Base-by-base conservation (phyloP, 2,329 filamentous ascomycete genomes). In the Alternaria tenuissima region DNA sequence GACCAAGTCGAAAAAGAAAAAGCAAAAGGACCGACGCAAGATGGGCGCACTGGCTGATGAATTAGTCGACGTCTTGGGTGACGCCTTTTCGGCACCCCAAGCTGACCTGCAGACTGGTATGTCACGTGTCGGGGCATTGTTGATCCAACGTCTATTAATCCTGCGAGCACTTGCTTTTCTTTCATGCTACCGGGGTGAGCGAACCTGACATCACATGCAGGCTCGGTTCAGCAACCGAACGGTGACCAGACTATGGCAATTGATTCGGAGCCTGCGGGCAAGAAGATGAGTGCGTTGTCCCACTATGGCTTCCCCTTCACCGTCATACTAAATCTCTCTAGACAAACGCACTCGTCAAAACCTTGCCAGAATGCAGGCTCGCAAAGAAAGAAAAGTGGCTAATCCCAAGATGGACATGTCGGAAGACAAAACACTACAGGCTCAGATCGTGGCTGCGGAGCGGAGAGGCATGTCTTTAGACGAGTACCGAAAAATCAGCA, bases 1-100 rank as follows among this genome's bases (percentile, higher is more conserved):
- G 44, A 53, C 48, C 24, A 60, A 57, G 36, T 60, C 58, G 9
- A 60, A 43, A 30, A 56, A 52, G 16, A 61, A 63, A 47, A 66
- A 64, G 52, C 55, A 57, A 47, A 68, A 67, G 46, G 68, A 69
- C 48, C 63, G 68, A 53, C 63, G 57, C n/a, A 54, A 66, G 39
- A 63, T 71, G 52, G 66, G 67, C 12, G 69, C 67, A 8, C 52
- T 71, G 36, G 62, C 64, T 5, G 66, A 70, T 20, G 66, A 70
- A 22, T 57, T 71, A 20, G 64, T 59, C 11, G 59, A 61, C 16
- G 54, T 69, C 18, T 38, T 71, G 32, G 67, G 63, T 16, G 59
- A 56, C 26, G 69, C 67, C 16, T 71, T 71, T 28, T 53, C 59
- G 44, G 28, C 43, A 34, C 42, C 57, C 11, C 52, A 24, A 44